phyloP scores from a whole-genome alignment of 441 rosid genomes.

The Jatropha multifida region DNA sequence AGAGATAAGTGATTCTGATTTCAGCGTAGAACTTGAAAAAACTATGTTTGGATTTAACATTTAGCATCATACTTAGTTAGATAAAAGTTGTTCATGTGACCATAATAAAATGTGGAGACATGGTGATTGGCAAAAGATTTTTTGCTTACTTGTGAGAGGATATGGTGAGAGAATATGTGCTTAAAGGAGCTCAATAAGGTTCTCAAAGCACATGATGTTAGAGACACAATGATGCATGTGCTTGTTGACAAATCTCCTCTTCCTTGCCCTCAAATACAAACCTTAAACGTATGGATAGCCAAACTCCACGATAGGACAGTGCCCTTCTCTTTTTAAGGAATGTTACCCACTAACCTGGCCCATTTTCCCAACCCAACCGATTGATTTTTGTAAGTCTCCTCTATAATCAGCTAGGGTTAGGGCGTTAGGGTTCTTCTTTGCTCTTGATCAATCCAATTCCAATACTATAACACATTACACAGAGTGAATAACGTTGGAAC shows the following conservation, averaged over 20 bases:
- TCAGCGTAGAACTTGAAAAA: too few species aligned
- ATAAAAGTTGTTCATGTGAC: conserved; percentile 4
- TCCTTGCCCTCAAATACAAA: background rate
- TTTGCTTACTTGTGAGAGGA: conserved; percentile 19
- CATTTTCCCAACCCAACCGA: background rate
- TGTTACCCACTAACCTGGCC: conserved; percentile 4
- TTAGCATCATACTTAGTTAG: too few species aligned
- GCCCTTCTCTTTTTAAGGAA: conserved; percentile 27
- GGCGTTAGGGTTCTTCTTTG: too few species aligned
- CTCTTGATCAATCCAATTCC: too few species aligned
- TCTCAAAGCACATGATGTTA: conserved; percentile 29
- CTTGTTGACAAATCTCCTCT: background rate
- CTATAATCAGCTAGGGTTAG: too few species aligned
- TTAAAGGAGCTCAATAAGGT: conserved; percentile 6
- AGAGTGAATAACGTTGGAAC: too few species aligned
- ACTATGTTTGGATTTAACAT: too few species aligned
- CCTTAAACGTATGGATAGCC: conserved; percentile 33
- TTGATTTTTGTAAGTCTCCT: too few species aligned
- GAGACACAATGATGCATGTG: conserved; percentile 23
- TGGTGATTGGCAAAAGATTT: conserved; percentile 5
- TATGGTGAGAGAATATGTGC: conserved; percentile 35
- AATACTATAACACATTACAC: too few species aligned
- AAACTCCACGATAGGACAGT: conserved; percentile 32
- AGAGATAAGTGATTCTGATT: too few species aligned
- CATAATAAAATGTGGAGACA: background rate